These are phyloP conservation scores for Conticribra guillardii DNA, from an alignment of 108 stramenopile species.

Conservation along the genomic window DNA sequence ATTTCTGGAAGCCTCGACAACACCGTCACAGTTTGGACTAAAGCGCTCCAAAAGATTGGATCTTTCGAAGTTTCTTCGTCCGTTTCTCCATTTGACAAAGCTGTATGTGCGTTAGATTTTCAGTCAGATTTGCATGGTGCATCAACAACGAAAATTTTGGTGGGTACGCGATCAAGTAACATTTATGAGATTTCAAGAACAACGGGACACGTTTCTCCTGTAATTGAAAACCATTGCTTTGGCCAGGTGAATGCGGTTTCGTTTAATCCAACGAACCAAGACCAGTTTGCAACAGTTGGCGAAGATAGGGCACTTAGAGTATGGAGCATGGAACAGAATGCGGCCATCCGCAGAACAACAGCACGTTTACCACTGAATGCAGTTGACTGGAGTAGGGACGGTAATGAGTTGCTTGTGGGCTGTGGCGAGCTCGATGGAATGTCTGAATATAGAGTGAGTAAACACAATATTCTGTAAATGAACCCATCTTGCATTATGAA, in stretches of 20 bases:
- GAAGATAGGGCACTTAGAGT: constrained; percentile 60
- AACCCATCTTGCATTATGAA: background rate
- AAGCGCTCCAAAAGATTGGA: constrained; percentile 51
- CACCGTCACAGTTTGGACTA: constrained; percentile 57
- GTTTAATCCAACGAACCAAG: constrained; percentile 11
- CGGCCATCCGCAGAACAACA: background rate
- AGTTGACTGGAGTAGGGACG: constrained; percentile 22
- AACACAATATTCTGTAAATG: background rate
- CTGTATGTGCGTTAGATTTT: constrained; percentile 55
- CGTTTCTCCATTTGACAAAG: constrained; percentile 13
- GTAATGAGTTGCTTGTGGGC: background rate
- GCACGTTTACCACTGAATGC: constrained; percentile 31
- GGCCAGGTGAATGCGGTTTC: background rate
- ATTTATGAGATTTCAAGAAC: constrained; percentile 55
- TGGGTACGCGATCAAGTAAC: constrained; percentile 58
- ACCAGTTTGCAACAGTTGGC: constrained; percentile 67
- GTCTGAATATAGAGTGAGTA: constrained; percentile 17
- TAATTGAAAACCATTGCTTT: background rate
- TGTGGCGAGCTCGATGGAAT: background rate
- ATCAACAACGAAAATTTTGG: constrained; percentile 51
- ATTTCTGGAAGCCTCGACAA: constrained; percentile 59
- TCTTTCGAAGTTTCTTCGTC: constrained; percentile 53
- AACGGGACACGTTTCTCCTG: constrained; percentile 9
- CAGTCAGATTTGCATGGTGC: constrained; percentile 32
- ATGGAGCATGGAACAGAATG: constrained; percentile 50